Percentiles rank a stretch among this genome's conserved stretches.
phyloP scores from a whole-genome alignment of 371 early-diverging fungal genomes.

The Rhizopus sp. region DNA sequence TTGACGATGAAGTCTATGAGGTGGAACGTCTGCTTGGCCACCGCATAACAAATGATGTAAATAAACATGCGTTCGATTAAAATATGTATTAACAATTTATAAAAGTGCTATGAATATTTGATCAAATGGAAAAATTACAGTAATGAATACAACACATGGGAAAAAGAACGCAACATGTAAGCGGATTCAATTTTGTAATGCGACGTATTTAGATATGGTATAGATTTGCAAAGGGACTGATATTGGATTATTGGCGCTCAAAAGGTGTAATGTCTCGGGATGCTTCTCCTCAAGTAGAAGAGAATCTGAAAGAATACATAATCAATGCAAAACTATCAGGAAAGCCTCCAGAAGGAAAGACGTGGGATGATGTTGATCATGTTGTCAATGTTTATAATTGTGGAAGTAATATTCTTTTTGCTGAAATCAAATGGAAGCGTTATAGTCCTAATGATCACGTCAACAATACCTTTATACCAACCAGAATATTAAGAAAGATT shows the following conservation, averaged over 20 bases:
- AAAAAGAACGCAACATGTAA: constrained; percentile 34
- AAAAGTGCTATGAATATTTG: constrained; percentile 23
- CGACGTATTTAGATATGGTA: background rate
- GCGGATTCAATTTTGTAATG: background rate
- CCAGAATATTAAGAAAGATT: constrained; percentile 12
- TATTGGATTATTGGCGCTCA: constrained; percentile 13
- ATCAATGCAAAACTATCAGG: constrained; percentile 10
- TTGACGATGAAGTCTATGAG: constrained; percentile 30
- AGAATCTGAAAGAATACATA: background rate
- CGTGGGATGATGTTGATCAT: constrained; percentile 18
- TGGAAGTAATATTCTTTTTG: constrained; percentile 11
- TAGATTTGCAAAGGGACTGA: constrained; percentile 15
- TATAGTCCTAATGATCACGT: background rate
- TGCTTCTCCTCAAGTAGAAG: background rate
- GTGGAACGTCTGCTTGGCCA: constrained; percentile 26
- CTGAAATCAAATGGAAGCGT: constrained; percentile 22
- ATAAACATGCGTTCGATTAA: background rate
- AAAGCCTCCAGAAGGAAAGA: constrained; percentile 15
- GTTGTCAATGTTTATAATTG: constrained; percentile 18
- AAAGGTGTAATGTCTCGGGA: background rate
- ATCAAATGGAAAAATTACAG: constrained; percentile 41
- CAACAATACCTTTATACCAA: constrained; percentile 17
- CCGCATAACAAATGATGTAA: constrained; percentile 19
- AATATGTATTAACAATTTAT: background rate
- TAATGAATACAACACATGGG: constrained; percentile 31